Conservation (phyloP, 2,329 filamentous ascomycete species). For the Westerdykella ornata region DNA sequence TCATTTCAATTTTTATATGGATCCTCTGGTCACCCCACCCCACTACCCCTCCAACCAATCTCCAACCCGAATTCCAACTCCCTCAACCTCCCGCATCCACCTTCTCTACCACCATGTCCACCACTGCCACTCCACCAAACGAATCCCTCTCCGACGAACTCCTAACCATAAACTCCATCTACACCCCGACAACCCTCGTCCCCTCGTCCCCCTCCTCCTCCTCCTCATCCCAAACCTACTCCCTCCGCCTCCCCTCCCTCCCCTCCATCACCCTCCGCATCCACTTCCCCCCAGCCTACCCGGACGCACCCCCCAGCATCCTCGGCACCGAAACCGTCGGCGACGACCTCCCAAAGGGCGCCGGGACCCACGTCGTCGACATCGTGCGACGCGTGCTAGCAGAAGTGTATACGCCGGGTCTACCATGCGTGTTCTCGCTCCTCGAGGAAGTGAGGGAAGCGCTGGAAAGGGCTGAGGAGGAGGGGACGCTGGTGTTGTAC, state of each 20-base stretch:
- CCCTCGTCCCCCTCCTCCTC: constrained; percentile 11
- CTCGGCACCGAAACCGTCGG: constrained; percentile 75
- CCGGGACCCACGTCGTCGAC: constrained; percentile 63
- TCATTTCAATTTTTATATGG: no score
- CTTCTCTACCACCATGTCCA: constrained; percentile 15
- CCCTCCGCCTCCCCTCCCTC: constrained; percentile 60
- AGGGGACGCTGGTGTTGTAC: constrained; percentile 22
- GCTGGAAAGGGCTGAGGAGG: constrained; percentile 44
- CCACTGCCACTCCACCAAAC: constrained; percentile 12
- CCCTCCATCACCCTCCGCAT: constrained; percentile 51
- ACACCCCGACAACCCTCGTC: constrained; percentile 59
- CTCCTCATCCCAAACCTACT: constrained; percentile 27
- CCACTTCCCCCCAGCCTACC: constrained; percentile 68
- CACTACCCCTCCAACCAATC: no score
- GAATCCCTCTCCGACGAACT: constrained; percentile 61
- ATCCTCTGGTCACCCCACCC: no score
- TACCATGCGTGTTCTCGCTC: constrained; percentile 86
- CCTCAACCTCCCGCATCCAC: constrained; percentile 6
- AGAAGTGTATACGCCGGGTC: constrained; percentile 62
- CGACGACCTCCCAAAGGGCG: constrained; percentile 58
- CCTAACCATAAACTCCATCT: constrained; percentile 79
- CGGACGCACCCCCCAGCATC: constrained; percentile 63
- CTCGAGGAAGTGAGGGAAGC: constrained; percentile 57
- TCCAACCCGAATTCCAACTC: no score
- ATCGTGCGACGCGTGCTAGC: constrained; percentile 61